Evolutionary conservation across 2,329 filamentous ascomycete genomes (phyloP).

Genomic region (Aspergillus persii): DNA sequence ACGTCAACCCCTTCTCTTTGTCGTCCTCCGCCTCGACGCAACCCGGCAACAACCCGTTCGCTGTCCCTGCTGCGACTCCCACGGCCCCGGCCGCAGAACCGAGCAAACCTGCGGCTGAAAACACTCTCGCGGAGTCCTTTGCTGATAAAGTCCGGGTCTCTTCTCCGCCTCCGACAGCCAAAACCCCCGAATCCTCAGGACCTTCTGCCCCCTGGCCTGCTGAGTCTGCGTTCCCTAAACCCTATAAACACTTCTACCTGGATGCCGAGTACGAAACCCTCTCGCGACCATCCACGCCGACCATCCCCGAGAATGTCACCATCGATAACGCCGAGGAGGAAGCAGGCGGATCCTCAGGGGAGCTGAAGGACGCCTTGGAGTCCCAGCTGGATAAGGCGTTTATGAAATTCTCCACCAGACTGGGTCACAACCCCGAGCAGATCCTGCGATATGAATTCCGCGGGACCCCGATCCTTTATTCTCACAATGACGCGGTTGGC

Average conservation of each 20-base stretch:
- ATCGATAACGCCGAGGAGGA: conserved; percentile 40
- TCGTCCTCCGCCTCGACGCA: conserved; percentile 32
- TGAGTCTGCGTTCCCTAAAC: conserved; percentile 59
- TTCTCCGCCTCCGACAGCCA: conserved; percentile 29
- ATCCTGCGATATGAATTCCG: conserved; percentile 76
- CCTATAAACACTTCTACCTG: conserved; percentile 76
- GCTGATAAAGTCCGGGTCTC: conserved; percentile 65
- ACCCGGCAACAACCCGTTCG: conserved; percentile 58
- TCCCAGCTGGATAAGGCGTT: conserved; percentile 72
- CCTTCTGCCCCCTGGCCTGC: conserved; percentile 74
- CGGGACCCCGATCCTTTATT: conserved; percentile 75
- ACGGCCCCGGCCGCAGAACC: conserved; percentile 9
- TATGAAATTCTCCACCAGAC: conserved; percentile 74
- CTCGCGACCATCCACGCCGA: conserved; percentile 54
- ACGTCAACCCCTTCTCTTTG: conserved; percentile 56
- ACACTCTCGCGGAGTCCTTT: conserved; percentile 72
- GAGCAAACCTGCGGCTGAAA: conserved; percentile 46
- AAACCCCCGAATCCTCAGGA: conserved; percentile 35
- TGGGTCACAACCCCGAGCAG: conserved; percentile 79
- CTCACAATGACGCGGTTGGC: conserved; percentile 71
- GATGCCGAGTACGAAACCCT: conserved; percentile 93
- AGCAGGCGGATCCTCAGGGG: conserved; percentile 32
- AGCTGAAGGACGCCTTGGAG: conserved; percentile 71
- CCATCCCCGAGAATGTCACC: conserved; percentile 48
- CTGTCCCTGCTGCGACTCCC: conserved; percentile 44